Evolutionary conservation across 805 yeast species (phyloP).

Genomic region (Cyberlindnera sargentensis): DNA sequence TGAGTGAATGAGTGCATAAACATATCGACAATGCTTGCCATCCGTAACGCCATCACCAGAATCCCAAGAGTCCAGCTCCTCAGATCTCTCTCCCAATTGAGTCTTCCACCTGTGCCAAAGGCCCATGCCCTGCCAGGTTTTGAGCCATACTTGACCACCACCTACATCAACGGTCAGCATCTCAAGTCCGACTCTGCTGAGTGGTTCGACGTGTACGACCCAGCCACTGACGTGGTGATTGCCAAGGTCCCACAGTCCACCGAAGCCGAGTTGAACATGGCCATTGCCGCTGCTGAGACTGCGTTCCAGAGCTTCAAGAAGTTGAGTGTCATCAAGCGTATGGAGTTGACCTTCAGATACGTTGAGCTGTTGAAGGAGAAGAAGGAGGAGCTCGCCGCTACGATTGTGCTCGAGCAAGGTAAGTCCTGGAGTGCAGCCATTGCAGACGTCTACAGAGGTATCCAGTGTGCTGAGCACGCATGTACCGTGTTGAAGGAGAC

Average conservation of each 20-base stretch:
- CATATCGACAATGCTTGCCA: too few relatives aligned
- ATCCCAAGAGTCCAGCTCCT: neutral
- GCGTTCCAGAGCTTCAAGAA: constrained; percentile 57
- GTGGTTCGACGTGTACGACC: constrained; percentile 70
- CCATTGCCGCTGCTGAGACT: constrained; percentile 54
- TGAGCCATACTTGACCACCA: constrained; percentile 44
- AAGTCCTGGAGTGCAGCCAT: constrained; percentile 68
- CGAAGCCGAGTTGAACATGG: constrained; percentile 53
- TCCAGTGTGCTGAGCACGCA: constrained; percentile 77
- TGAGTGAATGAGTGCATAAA: too few relatives aligned
- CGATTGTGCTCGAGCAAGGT: constrained; percentile 66
- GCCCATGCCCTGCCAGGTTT: constrained; percentile 31
- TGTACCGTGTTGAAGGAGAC: constrained; percentile 59
- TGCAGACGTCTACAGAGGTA: constrained; percentile 71
- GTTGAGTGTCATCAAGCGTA: constrained; percentile 39
- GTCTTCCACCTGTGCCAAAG: constrained; percentile 30
- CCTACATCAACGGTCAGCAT: constrained; percentile 40
- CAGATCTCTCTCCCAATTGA: constrained; percentile 14
- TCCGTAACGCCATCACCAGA: neutral
- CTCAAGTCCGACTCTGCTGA: constrained; percentile 41
- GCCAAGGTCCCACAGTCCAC: constrained; percentile 70
- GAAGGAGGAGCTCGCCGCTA: constrained; percentile 60
- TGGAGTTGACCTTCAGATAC: constrained; percentile 63
- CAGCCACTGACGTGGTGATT: constrained; percentile 63
- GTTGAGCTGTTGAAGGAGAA: constrained; percentile 57